These are phyloP conservation scores for Amesomyces nigricolor DNA, from an alignment of 2,329 filamentous ascomycete species.

Conservation along the genomic window DNA sequence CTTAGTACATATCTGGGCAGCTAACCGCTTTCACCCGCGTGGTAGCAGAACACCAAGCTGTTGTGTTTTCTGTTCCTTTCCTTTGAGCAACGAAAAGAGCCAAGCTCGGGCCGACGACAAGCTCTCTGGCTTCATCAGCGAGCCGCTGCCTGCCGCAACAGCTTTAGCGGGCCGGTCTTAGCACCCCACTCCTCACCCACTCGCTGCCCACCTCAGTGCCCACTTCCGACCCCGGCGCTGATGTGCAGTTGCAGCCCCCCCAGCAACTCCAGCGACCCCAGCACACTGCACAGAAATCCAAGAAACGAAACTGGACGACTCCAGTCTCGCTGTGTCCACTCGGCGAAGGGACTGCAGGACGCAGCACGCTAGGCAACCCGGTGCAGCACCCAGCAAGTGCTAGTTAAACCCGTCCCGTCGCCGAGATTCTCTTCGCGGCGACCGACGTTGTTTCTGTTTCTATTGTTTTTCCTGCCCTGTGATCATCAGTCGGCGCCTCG, in stretches of 20 bases:
- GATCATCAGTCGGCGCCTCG: background rate
- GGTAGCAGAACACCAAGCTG: too few species aligned
- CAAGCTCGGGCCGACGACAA: background rate
- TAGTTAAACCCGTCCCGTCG: background rate
- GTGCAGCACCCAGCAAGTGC: background rate
- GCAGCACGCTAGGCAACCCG: constrained; percentile 1
- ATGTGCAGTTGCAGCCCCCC: background rate
- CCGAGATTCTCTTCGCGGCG: background rate
- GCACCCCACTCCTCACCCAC: background rate
- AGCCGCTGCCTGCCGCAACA: background rate
- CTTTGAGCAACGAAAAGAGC: background rate
- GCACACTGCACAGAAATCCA: background rate
- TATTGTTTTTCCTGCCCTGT: background rate
- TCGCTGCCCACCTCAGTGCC: too few species aligned
- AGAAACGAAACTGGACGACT: background rate
- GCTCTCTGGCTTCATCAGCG: background rate
- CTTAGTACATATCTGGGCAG: too few species aligned
- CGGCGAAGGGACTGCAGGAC: background rate
- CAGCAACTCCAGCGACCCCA: too few species aligned
- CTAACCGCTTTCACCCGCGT: too few species aligned
- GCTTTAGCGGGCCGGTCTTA: background rate
- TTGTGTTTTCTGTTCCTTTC: too few species aligned
- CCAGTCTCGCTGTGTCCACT: background rate
- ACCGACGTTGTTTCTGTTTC: background rate
- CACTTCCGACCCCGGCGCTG: background rate